phyloP scores from a whole-genome alignment of 495 filamentous ascomycete genomes.

The Xanthoparmelia taractica region DNA sequence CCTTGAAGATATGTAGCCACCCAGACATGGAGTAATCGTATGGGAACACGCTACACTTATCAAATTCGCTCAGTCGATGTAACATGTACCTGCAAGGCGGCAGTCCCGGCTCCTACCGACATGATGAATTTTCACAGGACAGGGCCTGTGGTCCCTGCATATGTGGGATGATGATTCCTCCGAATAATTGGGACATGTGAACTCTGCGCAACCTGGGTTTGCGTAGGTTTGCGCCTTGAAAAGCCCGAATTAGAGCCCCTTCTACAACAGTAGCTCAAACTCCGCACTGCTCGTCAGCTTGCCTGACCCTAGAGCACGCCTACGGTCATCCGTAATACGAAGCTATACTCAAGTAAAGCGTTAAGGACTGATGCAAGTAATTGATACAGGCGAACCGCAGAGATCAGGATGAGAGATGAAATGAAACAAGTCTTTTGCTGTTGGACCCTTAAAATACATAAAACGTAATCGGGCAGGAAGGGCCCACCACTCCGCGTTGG shows the following conservation, averaged over 20 bases:
- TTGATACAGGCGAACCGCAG: too few species aligned
- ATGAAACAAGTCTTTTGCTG: too few species aligned
- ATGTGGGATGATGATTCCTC: not conserved
- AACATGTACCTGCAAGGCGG: not conserved
- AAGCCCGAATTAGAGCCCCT: not conserved
- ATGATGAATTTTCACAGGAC: not conserved
- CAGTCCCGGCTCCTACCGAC: not conserved
- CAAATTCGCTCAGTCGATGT: too few species aligned
- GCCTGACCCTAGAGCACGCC: not conserved
- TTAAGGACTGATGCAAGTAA: too few species aligned
- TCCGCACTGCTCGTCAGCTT: not conserved
- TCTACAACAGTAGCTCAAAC: not conserved
- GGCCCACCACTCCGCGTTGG: too few species aligned
- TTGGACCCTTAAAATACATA: too few species aligned
- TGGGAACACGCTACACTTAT: too few species aligned
- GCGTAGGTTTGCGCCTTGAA: constrained; percentile 1
- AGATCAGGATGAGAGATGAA: too few species aligned
- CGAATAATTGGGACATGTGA: not conserved
- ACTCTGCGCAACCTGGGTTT: not conserved
- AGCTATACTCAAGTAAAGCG: too few species aligned
- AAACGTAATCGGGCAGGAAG: too few species aligned
- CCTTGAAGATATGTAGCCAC: not conserved
- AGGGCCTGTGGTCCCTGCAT: not conserved
- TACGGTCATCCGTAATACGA: too few species aligned
- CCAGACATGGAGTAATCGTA: too few species aligned